Base-by-base conservation (phyloP, 805 yeast genomes). In the Saturnispora quitensis region DNA sequence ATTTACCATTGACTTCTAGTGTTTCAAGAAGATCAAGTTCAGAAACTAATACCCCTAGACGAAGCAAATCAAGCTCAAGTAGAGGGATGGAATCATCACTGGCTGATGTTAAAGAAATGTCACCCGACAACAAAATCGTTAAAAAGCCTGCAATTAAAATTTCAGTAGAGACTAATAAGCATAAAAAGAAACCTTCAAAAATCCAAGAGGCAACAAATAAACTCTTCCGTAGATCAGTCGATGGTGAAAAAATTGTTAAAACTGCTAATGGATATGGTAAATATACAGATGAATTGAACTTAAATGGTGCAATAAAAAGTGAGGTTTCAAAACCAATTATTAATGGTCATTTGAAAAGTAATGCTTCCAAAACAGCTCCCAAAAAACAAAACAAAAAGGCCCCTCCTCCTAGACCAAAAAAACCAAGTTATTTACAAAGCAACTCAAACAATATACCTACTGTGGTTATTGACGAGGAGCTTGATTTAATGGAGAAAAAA, bases 191-290 rank as follows among this genome's bases (percentile, higher is more conserved):
- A 38, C 35, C 51, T 13, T 18, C 36, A 8, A 38, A 38, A 13
- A 49, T 49, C 43, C 51, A 49, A 36, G 51, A 49, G 28, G 34
- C 47, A 22, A 49, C 51, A 13, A 47, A 47, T n/a, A 33, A 40
- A 35, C 20, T 49, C 18, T 49, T 49, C 17, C 47, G 51, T 7
- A 43, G 36, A 22, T 27, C 51, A 18, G 43, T 35, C n/a, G 31
- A 18, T 28, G 42, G 33, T 10, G 43, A 25, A 13, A 33, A 24
- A 3, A 68, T 76, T 0, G 62, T 68, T 17, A 82, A 78, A 58
- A 81, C 91, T 0, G 96, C 96, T 0, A 66, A 73, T 5, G 96
- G 96, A 0, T 89, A 89, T 65, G 96, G 96, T 7, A 79, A 80
- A 62, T 86, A 76, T 62, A 81, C 90, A 0, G 83, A 75, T 27